Percentiles rank a stretch among this genome's conserved stretches.
Conservation (phyloP, 2,329 filamentous ascomycete species). For the Aspergillus unguis region DNA sequence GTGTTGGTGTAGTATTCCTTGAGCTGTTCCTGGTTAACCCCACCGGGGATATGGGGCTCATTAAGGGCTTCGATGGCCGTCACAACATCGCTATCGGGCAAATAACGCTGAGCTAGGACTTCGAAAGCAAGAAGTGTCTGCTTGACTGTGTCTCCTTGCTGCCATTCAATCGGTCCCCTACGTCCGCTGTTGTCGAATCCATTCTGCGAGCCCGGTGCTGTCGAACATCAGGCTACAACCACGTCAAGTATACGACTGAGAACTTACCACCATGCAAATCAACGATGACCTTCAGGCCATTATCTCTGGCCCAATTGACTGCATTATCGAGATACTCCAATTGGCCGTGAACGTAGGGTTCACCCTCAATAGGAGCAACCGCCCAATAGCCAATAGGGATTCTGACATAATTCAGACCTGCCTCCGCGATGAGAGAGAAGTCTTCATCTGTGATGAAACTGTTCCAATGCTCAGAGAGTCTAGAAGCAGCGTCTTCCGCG, state of each 20-base stretch:
- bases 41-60: conserved; percentile 39
- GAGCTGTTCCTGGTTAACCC: conserved; percentile 43
- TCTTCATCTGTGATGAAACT: conserved; percentile 56
- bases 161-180: conserved; percentile 39
- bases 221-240: conserved; percentile 5
- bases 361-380: conserved; percentile 50
- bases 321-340: conserved; percentile 56
- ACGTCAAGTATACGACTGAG: neutral
- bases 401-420: conserved; percentile 61
- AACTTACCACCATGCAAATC: conserved; percentile 63
- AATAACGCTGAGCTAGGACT: conserved; percentile 56
- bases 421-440: conserved; percentile 53
- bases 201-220: conserved; percentile 61
- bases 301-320: conserved; percentile 56
- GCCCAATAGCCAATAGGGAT: conserved; percentile 68
- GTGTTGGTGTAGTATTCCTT: conserved; percentile 56
- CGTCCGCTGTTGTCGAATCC: conserved; percentile 66
- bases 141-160: conserved; percentile 33
- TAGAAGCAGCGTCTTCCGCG: conserved; percentile 45
- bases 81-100: conserved; percentile 57
- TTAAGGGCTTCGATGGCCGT: conserved; percentile 49
- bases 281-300: conserved; percentile 62
- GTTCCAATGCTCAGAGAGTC: conserved; percentile 57
- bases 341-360: conserved; percentile 63
- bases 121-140: conserved; percentile 54